Base-by-base conservation (phyloP, 176 grass and related monocot genomes). In the Carex cristatella region DNA sequence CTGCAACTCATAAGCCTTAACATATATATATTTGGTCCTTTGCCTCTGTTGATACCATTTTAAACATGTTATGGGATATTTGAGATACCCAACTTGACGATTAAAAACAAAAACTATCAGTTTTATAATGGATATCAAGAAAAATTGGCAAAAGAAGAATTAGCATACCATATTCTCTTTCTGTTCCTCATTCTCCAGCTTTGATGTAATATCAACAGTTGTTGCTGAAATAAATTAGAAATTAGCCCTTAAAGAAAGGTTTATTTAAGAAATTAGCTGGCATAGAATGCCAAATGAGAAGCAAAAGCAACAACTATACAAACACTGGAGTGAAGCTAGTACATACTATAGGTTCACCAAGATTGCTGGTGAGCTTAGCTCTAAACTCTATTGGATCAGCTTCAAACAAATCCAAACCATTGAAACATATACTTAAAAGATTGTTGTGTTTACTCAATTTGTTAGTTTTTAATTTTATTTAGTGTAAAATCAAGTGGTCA, bases 161-260 rank as follows among this genome's bases (percentile, higher is more conserved):
- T 79, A 53, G 40, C 14, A 82, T 89, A 95, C 96, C 96, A 89
- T 89, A n/a, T 99, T 99, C 88, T 95, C 93, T 57, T 99, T 99
- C 19, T 91, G 88, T 92, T 92, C 96, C 44, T 89, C 32, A 12
- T 78, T 85, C 76, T 92, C 91, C 49, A 86, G 71, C 13, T 80
- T 69, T 40, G 79, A 58, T 58, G 33, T 18, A 58, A 30, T 6
- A 79, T 37, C 30, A 8, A 32, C 74, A 79, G 28, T 37, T 79
- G 28, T 58, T 37, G 27, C 74, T 58, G 74, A 35, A 58, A 79
- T 58, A 78, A 54, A 16, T 57, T 78, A 15, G 7, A 57, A 37
- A 58, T 33, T 79, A 49, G 35, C 6, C 38, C 49, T 33, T 30
- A 33, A 56, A 15, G 7, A 15, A 77, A 57, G 12, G 14, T 56